These are phyloP conservation scores for Primulina eburnea DNA, from an alignment of 257 asterid species.

Conservation along the genomic window DNA sequence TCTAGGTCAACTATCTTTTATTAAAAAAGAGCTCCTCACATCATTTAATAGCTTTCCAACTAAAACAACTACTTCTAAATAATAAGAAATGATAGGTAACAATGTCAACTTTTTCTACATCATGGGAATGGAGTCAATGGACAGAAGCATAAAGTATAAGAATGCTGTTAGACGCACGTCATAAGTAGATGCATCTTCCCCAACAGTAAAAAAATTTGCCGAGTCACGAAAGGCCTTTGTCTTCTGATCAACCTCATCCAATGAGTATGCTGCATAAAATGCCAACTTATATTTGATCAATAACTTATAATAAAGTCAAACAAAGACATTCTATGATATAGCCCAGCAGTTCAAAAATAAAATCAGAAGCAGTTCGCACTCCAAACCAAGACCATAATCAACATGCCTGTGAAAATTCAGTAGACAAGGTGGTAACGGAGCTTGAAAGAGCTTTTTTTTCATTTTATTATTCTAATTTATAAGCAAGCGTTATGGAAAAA, in stretches of 20 bases:
- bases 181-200: slow-evolving; percentile 54
- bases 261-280: slow-evolving; percentile 58
- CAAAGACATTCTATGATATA: not conserved
- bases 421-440: slow-evolving; percentile 3
- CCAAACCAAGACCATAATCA: slow-evolving; percentile 20
- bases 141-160: slow-evolving; percentile 22
- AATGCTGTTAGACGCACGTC: slow-evolving; percentile 52
- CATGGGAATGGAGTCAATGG: slow-evolving; percentile 10
- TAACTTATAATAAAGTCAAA: slow-evolving; percentile 1
- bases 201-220: slow-evolving; percentile 36
- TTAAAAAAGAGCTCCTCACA: not conserved
- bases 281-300: slow-evolving; percentile 13
- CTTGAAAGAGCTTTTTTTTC: not conserved
- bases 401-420: slow-evolving; percentile 7
- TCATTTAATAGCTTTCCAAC: not conserved
- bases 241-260: slow-evolving; percentile 67
- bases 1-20: not conserved
- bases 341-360: not conserved
- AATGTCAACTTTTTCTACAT: slow-evolving; percentile 6
- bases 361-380: not conserved
- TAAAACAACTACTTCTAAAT: not conserved
- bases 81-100: slow-evolving; percentile 4
- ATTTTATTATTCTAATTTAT: not conserved
- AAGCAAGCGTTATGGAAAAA: not conserved
- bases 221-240: slow-evolving; percentile 53